phyloP scores from a whole-genome alignment of 2,329 filamentous ascomycete species.

The Chrysoporthe austroafricana region DNA sequence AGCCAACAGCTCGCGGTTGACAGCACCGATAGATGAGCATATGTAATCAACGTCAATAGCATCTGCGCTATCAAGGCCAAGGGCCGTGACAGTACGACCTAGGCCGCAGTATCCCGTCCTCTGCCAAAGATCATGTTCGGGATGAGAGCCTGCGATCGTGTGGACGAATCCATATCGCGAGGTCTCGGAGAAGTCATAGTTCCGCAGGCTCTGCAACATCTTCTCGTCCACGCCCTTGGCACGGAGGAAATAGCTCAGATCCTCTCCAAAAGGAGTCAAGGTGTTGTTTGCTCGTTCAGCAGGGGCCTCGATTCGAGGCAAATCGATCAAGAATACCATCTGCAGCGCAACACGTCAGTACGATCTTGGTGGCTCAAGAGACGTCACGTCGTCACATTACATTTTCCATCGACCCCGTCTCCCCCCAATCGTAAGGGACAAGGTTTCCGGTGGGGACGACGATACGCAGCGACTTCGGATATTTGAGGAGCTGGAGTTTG shows the following conservation, averaged over 20 bases:
- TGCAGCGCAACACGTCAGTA: constrained; percentile 39
- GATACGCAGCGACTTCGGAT: constrained; percentile 72
- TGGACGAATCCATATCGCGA: constrained; percentile 78
- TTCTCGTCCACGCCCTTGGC: constrained; percentile 67
- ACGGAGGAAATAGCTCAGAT: constrained; percentile 71
- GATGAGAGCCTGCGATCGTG: constrained; percentile 68
- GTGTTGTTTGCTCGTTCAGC: constrained; percentile 38
- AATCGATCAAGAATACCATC: constrained; percentile 89
- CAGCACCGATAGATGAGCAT: constrained; percentile 78
- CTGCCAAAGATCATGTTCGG: constrained; percentile 44
- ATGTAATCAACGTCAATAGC: constrained; percentile 74
- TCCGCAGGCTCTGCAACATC: constrained; percentile 69
- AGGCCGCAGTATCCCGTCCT: constrained; percentile 69
- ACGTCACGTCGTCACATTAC: constrained; percentile 45
- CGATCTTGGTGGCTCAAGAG: background rate
- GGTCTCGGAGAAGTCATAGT: constrained; percentile 83
- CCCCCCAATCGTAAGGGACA: constrained; percentile 86
- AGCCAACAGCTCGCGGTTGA: constrained; percentile 70
- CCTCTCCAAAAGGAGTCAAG: constrained; percentile 64
- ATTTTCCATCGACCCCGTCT: constrained; percentile 84
- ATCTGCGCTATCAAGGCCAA: constrained; percentile 62
- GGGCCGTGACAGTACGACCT: constrained; percentile 63
- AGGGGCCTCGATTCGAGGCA: constrained; percentile 64
- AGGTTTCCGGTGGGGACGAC: constrained; percentile 89
- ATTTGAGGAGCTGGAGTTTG: constrained; percentile 90